These are phyloP conservation scores for Amesomyces nigricolor DNA, from an alignment of 2,329 filamentous ascomycete species.

Conservation along the genomic window DNA sequence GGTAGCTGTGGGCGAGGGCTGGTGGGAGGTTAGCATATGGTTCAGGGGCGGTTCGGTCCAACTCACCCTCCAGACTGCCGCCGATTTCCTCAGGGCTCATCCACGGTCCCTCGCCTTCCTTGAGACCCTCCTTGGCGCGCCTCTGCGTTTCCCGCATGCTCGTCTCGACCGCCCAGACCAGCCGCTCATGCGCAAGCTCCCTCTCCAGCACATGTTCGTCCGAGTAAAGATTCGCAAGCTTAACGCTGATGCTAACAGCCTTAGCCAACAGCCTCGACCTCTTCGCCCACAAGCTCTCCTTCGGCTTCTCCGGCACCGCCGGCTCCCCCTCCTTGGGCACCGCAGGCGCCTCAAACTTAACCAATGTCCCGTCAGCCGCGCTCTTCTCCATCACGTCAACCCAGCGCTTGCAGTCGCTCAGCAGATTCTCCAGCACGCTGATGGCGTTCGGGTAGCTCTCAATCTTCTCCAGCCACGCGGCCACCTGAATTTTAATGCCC, in stretches of 20 bases:
- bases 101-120: slow-evolving; percentile 66
- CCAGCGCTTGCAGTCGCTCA: slow-evolving; percentile 62
- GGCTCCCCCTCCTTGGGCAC: slow-evolving; percentile 16
- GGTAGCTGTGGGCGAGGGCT: slow-evolving; percentile 73
- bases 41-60: not conserved
- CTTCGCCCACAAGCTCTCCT: slow-evolving; percentile 50
- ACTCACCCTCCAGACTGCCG: slow-evolving; percentile 62
- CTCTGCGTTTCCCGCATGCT: slow-evolving; percentile 67
- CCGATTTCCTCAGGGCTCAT: slow-evolving; percentile 66
- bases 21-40: not conserved
- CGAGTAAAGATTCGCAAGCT: slow-evolving; percentile 78
- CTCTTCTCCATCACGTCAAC: slow-evolving; percentile 49
- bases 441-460: slow-evolving; percentile 64
- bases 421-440: slow-evolving; percentile 71
- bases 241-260: slow-evolving; percentile 69
- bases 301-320: slow-evolving; percentile 24
- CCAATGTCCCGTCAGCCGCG: slow-evolving; percentile 42
- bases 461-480: slow-evolving; percentile 72
- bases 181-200: slow-evolving; percentile 66
- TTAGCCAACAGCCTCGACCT: slow-evolving; percentile 66
- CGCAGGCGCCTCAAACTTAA: slow-evolving; percentile 22
- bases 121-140: slow-evolving; percentile 60
- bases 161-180: slow-evolving; percentile 78
- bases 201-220: slow-evolving; percentile 68
- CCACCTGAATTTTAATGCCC: slow-evolving; percentile 79